Evolutionary conservation across 2,329 filamentous ascomycete species (phyloP).

Genomic region (Diaporthe vaccinii): DNA sequence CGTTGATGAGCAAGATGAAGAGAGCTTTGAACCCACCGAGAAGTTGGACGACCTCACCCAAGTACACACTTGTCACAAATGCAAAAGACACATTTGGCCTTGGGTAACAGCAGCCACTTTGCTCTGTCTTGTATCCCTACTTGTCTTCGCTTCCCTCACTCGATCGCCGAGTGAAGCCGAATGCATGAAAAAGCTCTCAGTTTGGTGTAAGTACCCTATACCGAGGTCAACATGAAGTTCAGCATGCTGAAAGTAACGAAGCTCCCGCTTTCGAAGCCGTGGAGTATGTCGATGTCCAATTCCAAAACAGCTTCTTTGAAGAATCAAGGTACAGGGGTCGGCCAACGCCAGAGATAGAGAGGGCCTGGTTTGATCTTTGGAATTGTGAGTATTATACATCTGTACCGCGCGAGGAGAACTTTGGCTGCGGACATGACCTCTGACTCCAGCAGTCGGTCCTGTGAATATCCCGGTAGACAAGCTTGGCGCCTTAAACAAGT

Average conservation of each 20-base stretch:
- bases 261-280: not conserved
- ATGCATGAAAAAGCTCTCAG: not conserved
- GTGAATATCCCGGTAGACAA: not conserved
- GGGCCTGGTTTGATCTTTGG: not conserved
- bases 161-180: not conserved
- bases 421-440: not conserved
- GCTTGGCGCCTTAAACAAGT: not conserved
- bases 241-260: not conserved
- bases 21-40: not conserved
- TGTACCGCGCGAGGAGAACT: not conserved
- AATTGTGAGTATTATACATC: not conserved
- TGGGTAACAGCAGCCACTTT: not conserved
- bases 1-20: not conserved
- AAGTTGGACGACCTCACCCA: not conserved
- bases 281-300: conserved; percentile 3
- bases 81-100: not conserved
- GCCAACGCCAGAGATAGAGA: not conserved
- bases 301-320: conserved; percentile 1
- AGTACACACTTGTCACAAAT: not conserved
- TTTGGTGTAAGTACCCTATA: not conserved
- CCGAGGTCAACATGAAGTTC: not conserved
- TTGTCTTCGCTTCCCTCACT: not conserved
- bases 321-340: not conserved
- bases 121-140: not conserved
- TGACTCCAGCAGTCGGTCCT: not conserved